Evolutionary conservation across 768 basidiomycete species (phyloP).

Genomic region (Sporobolomyces pararoseus): DNA sequence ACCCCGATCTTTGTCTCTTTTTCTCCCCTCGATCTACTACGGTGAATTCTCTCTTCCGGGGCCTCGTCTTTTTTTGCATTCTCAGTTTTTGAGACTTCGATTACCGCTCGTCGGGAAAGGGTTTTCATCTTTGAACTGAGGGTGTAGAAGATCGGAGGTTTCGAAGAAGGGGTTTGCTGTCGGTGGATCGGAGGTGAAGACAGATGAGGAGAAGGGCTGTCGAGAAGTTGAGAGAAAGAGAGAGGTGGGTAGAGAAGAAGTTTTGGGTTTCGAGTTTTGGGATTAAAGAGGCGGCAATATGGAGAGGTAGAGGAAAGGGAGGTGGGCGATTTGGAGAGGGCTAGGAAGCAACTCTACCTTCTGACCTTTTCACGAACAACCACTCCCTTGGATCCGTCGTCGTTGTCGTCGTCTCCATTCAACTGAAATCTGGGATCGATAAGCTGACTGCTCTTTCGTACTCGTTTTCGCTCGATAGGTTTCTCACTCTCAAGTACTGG

Average conservation of each 20-base stretch:
- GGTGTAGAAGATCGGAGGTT: slow-evolving; percentile 11
- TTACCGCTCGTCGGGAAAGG: not conserved
- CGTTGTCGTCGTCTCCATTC: no score
- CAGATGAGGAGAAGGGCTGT: not conserved
- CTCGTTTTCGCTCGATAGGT: no score
- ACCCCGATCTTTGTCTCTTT: not conserved
- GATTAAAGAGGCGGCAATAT: not conserved
- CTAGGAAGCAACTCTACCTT: slow-evolving; percentile 14
- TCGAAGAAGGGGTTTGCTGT: no score
- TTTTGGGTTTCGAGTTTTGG: not conserved
- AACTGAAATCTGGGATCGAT: no score
- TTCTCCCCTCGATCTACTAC: not conserved
- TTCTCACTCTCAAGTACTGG: no score
- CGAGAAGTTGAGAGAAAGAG: not conserved
- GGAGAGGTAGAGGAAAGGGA: no score
- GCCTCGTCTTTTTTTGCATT: slow-evolving; percentile 1
- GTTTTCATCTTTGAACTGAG: not conserved
- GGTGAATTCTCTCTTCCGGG: no score
- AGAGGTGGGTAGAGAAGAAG: no score
- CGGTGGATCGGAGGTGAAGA: no score
- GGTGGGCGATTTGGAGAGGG: not conserved
- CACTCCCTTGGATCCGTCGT: no score
- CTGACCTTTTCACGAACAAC: slow-evolving; percentile 7
- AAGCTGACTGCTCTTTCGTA: no score
- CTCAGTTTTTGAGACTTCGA: slow-evolving; percentile 3